These are phyloP conservation scores for Cryptococcus sp. DNA, from an alignment of 1,284 basidiomycete species.

Conservation along the genomic window DNA sequence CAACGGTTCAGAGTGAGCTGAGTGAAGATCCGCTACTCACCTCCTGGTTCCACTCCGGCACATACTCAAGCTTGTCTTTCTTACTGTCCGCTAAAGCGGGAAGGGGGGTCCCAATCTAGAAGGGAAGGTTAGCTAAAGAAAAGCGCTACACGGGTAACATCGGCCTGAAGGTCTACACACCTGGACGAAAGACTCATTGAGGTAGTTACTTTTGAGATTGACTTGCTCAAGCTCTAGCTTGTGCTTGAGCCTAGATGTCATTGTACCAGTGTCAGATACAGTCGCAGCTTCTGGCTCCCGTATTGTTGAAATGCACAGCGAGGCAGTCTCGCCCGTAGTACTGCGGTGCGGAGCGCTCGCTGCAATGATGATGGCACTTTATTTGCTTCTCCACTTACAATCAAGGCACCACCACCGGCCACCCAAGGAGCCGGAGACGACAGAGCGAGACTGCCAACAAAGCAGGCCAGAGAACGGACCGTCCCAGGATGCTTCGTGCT, in stretches of 20 bases:
- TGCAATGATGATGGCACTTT: too few species aligned
- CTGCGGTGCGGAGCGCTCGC: too few species aligned
- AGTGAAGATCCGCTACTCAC: constrained; percentile 51
- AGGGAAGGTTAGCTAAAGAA: constrained; percentile 12
- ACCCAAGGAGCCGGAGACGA: too few species aligned
- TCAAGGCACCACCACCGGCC: too few species aligned
- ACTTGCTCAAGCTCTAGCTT: constrained; percentile 72
- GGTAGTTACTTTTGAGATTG: constrained; percentile 71
- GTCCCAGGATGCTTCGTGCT: too few species aligned
- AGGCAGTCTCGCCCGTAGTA: too few species aligned
- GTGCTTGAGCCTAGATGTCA: constrained; percentile 55
- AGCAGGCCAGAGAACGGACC: too few species aligned
- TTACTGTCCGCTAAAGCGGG: constrained; percentile 78
- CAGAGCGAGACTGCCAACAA: too few species aligned
- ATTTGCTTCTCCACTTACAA: too few species aligned
- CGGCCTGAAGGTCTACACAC: constrained; percentile 54
- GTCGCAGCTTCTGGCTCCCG: too few species aligned
- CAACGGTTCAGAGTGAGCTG: not conserved
- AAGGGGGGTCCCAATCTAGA: constrained; percentile 82
- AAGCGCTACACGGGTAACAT: constrained; percentile 5
- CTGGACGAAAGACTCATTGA: constrained; percentile 83
- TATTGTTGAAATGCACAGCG: too few species aligned
- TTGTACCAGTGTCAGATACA: constrained; percentile 18
- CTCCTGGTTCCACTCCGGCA: constrained; percentile 97
- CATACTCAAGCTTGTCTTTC: constrained; percentile 86